A percentile compares a stretch with the other conserved stretches of the same genome.
These are phyloP conservation scores for Trebouxia gelatinosa DNA, from an alignment of 163 green algal genomes.

Conservation along the genomic window DNA sequence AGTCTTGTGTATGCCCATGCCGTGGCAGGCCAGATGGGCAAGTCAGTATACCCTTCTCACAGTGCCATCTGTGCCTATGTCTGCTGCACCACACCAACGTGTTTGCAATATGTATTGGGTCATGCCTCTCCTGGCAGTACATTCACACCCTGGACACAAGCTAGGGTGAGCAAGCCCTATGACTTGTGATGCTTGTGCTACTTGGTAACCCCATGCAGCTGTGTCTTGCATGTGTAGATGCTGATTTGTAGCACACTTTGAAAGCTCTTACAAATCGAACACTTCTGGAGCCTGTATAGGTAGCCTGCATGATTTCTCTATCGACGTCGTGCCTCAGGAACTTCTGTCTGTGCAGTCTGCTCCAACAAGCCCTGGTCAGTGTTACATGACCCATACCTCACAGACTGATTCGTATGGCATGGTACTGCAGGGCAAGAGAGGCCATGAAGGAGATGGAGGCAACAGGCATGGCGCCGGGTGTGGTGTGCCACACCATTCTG, in stretches of 20 bases:
- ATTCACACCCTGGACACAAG: no score
- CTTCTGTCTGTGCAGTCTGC: not conserved
- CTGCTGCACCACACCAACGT: not conserved
- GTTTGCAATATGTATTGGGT: no score
- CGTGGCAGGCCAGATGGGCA: not conserved
- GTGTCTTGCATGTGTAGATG: no score
- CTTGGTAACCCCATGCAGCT: not conserved
- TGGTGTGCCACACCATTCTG: conserved; percentile 11
- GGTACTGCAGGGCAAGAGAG: not conserved
- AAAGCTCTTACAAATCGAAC: not conserved
- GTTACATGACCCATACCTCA: no score
- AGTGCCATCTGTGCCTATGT: not conserved
- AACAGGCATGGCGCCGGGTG: not conserved
- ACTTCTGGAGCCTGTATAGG: not conserved
- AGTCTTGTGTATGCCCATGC: conserved; percentile 4
- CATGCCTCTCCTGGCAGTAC: no score
- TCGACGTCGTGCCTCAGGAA: no score
- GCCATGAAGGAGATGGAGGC: not conserved
- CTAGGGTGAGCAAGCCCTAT: not conserved
- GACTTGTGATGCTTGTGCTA: not conserved
- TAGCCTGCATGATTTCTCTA: not conserved
- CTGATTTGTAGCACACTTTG: not conserved
- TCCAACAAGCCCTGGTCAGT: not conserved
- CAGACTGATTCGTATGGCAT: not conserved
- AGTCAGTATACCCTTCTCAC: not conserved